phyloP scores from a whole-genome alignment of 2,329 filamentous ascomycete genomes.

The Phyllosticta capitalensis region DNA sequence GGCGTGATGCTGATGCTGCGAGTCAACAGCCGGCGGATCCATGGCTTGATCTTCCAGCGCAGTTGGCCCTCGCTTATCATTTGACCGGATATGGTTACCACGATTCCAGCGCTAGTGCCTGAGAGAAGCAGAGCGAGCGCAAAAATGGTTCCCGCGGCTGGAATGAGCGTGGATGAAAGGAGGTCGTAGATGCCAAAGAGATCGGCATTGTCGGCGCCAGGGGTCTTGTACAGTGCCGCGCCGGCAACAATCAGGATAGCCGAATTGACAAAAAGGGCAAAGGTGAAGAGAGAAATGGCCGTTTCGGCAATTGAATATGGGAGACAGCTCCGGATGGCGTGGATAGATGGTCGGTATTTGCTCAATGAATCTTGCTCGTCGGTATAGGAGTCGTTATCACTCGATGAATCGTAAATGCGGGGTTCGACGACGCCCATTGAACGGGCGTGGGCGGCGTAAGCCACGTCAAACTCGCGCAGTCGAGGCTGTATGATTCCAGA shows the following conservation, averaged over 20 bases:
- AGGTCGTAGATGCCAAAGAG: slow-evolving; percentile 76
- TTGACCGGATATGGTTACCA: slow-evolving; percentile 82
- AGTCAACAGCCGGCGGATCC: slow-evolving; percentile 69
- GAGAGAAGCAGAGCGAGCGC: slow-evolving; percentile 71
- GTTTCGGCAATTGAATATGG: slow-evolving; percentile 66
- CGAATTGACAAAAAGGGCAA: slow-evolving; percentile 76
- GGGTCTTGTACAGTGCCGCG: slow-evolving; percentile 46
- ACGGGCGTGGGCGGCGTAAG: slow-evolving; percentile 2
- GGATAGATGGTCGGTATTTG: slow-evolving; percentile 60
- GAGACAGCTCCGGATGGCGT: slow-evolving; percentile 64
- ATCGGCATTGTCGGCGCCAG: slow-evolving; percentile 57
- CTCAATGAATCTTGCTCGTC: slow-evolving; percentile 41
- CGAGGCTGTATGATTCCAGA: slow-evolving; percentile 48
- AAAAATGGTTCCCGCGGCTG: slow-evolving; percentile 73
- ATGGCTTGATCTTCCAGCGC: slow-evolving; percentile 63
- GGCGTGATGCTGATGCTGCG: slow-evolving; percentile 73
- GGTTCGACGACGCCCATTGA: neutral
- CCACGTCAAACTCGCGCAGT: slow-evolving; percentile 26
- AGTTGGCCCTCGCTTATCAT: slow-evolving; percentile 81
- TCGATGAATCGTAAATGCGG: neutral
- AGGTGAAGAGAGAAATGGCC: slow-evolving; percentile 64
- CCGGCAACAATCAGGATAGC: slow-evolving; percentile 76
- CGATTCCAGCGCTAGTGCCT: slow-evolving; percentile 71
- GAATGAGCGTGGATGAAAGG: slow-evolving; percentile 58
- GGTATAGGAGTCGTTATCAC: slow-evolving; percentile 17